Base-by-base conservation (phyloP, 2,329 filamentous ascomycete species). In the Fusarium sulawesiense region DNA sequence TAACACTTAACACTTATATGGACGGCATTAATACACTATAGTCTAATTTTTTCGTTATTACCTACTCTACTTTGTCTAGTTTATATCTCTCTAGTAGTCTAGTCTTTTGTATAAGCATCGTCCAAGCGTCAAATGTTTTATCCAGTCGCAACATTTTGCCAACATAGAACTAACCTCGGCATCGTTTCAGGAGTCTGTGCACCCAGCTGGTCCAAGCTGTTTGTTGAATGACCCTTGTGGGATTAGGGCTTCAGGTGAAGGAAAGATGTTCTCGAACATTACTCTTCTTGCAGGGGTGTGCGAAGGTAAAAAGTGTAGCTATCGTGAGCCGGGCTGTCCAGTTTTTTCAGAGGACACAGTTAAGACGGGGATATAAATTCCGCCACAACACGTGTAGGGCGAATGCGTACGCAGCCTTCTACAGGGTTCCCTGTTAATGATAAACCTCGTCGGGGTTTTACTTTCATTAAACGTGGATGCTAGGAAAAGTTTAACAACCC, bases 131-230 rank as follows among this genome's bases (percentile, higher is more conserved):
- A 56, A 55, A 51, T 70, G 56, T 66, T 70, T 40, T 67, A 45
- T 48, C 66, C 59, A 67, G 66, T 51, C 63, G 66, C 61, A 67
- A 42, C 42, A 51, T 21, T 40, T 56, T 48, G 47, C 53, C 50
- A 41, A 56, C 20, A 13, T 34, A 65, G 47, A 53, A 55, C 29
- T 27, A 46, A 56, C 50, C 53, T 64, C 57, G 56, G 62, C 58
- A 62, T 42, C 30, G 63, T 64, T 71, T 71, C 67, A 68, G 57
- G 50, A 42, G 67, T 64, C 63, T 53, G 44, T 68, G 64, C 66
- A 41, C 34, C 27, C 29, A 44, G 18, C 42, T 56, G 57, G 51
- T 46, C 62, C 37, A 50, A 30, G 57, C 58, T 68, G 51, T 55
- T 66, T 59, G 32, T 34, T 41, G 20, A 30, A 54, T 41, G 37